These are phyloP conservation scores for Sedum album DNA, from an alignment of 164 flowering plant genomes.

Conservation along the genomic window DNA sequence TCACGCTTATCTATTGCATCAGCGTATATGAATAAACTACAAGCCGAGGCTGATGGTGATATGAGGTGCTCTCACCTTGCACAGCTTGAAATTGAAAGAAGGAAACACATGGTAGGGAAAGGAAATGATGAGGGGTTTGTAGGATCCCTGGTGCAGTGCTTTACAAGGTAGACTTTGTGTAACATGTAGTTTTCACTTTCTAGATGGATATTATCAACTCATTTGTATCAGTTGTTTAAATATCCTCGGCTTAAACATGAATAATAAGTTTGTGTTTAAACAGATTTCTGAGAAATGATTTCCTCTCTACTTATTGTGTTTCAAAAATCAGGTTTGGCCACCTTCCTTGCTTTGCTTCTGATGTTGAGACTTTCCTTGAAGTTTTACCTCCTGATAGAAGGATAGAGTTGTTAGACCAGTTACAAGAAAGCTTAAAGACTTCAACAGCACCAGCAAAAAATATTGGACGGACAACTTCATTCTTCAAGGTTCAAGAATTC, in stretches of 20 bases:
- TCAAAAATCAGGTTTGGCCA: conserved; percentile 68
- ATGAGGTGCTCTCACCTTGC: conserved; percentile 68
- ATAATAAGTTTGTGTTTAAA: too few species aligned
- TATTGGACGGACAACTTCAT: conserved; percentile 49
- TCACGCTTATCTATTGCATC: conserved; percentile 54
- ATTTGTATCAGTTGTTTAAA: too few species aligned
- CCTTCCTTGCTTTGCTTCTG: conserved; percentile 63
- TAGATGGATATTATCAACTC: not conserved
- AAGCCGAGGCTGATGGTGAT: conserved; percentile 20
- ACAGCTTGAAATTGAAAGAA: conserved; percentile 71
- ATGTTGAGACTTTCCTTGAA: conserved; percentile 55
- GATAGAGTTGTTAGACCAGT: conserved; percentile 33
- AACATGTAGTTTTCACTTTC: not conserved
- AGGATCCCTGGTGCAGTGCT: conserved; percentile 49
- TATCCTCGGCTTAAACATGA: too few species aligned
- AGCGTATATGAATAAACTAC: conserved; percentile 43
- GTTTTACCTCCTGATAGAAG: conserved; percentile 38
- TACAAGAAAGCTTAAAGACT: conserved; percentile 26
- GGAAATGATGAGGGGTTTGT: conserved; percentile 38
- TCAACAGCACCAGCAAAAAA: conserved; percentile 27
- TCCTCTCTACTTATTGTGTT: not conserved
- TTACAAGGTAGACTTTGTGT: conserved; percentile 39
- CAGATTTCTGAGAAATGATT: too few species aligned
- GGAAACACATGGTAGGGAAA: conserved; percentile 51
- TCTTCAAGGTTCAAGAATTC: conserved; percentile 45